Evolutionary conservation across 2,329 filamentous ascomycete genomes (phyloP).

Genomic region (Aspergillus luchuensis): DNA sequence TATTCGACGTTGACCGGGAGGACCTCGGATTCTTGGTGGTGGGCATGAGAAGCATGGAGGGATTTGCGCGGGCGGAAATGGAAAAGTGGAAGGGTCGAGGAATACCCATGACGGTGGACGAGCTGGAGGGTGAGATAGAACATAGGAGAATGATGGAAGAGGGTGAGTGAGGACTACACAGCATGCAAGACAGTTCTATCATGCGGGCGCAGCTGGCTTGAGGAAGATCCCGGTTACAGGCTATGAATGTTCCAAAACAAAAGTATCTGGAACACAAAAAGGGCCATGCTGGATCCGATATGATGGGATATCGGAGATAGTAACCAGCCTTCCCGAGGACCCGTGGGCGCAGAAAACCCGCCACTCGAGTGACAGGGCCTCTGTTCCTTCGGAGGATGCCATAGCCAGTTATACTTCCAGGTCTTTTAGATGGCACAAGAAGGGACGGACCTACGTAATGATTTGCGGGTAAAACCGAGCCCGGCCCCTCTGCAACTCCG

Average conservation of each 20-base stretch:
- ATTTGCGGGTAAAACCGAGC: not conserved
- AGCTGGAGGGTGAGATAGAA: constrained; percentile 63
- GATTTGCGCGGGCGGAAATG: constrained; percentile 64
- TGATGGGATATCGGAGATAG: not conserved
- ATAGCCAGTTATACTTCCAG: not conserved
- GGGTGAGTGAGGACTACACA: constrained; percentile 36
- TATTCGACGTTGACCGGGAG: constrained; percentile 94
- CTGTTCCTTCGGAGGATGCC: not conserved
- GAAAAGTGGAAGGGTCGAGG: constrained; percentile 55
- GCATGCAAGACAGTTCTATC: not conserved
- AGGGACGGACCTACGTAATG: not conserved
- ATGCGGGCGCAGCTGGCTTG: not conserved
- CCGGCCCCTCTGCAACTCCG: not conserved
- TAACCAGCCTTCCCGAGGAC: not conserved
- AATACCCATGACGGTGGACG: constrained; percentile 61
- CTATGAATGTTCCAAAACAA: not conserved
- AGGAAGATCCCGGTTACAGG: not conserved
- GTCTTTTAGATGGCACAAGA: not conserved
- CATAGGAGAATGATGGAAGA: constrained; percentile 48
- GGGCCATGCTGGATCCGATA: not conserved
- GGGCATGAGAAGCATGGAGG: constrained; percentile 75
- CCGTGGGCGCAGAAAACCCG: not conserved
- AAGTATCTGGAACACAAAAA: not conserved
- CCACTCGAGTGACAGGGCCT: not conserved
- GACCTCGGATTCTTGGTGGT: constrained; percentile 92